Evolutionary conservation across 2,329 filamentous ascomycete genomes (phyloP).

Genomic region (Xylariaceae sp.): DNA sequence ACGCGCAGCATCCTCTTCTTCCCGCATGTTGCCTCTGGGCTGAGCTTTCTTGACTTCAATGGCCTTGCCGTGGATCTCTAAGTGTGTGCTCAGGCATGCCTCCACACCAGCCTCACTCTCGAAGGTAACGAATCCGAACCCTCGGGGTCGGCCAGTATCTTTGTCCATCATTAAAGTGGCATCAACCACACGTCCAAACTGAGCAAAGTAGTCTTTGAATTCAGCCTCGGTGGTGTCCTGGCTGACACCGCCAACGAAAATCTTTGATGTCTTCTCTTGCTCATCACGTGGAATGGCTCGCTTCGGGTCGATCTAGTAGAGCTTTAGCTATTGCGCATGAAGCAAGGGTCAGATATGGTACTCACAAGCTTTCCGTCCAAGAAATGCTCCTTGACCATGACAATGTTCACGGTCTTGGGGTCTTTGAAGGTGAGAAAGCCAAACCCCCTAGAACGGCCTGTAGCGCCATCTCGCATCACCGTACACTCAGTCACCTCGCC

Average conservation of each 20-base stretch:
- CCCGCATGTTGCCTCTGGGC: slow-evolving; percentile 85
- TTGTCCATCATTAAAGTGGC: slow-evolving; percentile 99
- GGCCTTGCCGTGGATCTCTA: slow-evolving; percentile 90
- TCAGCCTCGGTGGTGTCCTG: slow-evolving; percentile 95
- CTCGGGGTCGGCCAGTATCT: slow-evolving; percentile 91
- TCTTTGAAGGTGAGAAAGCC: slow-evolving; percentile 98
- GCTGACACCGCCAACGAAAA: slow-evolving; percentile 95
- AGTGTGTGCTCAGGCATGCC: slow-evolving; percentile 71
- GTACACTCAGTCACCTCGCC: slow-evolving; percentile 97
- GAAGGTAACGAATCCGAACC: slow-evolving; percentile 97
- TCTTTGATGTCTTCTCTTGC: slow-evolving; percentile 97
- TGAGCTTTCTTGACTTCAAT: slow-evolving; percentile 99
- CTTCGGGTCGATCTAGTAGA: slow-evolving; percentile 83
- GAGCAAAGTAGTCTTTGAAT: slow-evolving; percentile 93
- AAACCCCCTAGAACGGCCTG: slow-evolving; percentile 88
- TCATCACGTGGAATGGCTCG: slow-evolving; percentile 94
- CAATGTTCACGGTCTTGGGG: slow-evolving; percentile 94
- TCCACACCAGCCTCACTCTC: slow-evolving; percentile 94
- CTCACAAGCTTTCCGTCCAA: slow-evolving; percentile 96
- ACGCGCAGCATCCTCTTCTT: slow-evolving; percentile 70
- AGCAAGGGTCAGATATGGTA: slow-evolving; percentile 7
- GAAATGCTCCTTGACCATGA: slow-evolving; percentile 99
- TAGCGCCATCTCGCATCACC: slow-evolving; percentile 96
- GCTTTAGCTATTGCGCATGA: slow-evolving; percentile 14
- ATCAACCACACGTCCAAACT: slow-evolving; percentile 93